These are phyloP conservation scores for Eimeria nieschulzi DNA, from an alignment of 169 alveolate genomes.

Conservation along the genomic window DNA sequence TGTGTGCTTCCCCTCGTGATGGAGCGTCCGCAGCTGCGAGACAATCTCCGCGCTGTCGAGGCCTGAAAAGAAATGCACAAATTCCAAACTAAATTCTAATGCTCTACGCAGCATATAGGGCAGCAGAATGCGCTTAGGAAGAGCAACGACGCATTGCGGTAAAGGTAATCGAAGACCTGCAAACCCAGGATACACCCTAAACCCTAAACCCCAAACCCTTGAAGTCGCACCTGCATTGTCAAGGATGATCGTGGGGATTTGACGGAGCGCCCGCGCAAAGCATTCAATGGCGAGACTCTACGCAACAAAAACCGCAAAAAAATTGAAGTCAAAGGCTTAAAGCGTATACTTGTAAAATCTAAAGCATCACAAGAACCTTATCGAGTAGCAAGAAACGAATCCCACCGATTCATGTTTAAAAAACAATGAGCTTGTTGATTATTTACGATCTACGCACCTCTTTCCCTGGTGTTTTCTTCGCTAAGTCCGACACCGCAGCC, in stretches of 20 bases:
- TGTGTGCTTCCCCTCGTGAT: slow-evolving; percentile 90
- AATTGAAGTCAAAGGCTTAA: too few relatives aligned
- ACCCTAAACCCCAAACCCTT: slow-evolving; percentile 35
- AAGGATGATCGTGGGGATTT: slow-evolving; percentile 97
- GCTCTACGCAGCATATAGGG: neutral
- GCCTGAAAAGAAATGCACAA: slow-evolving; percentile 79
- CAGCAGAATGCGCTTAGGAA: neutral
- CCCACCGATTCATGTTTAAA: too few relatives aligned
- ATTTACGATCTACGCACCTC: slow-evolving; percentile 15
- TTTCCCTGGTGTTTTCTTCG: slow-evolving; percentile 95
- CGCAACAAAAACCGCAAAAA: neutral
- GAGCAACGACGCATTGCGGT: neutral
- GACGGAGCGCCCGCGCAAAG: slow-evolving; percentile 96
- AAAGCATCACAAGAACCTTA: too few relatives aligned
- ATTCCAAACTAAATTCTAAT: neutral
- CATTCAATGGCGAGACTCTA: slow-evolving; percentile 98
- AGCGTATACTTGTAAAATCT: too few relatives aligned
- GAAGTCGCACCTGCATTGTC: slow-evolving; percentile 93
- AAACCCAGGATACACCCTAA: neutral
- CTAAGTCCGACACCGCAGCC: slow-evolving; percentile 95
- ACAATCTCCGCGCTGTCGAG: slow-evolving; percentile 98
- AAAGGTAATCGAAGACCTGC: neutral
- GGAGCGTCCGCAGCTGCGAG: slow-evolving; percentile 95
- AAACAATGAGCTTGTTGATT: too few relatives aligned
- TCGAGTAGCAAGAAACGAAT: too few relatives aligned